Base-by-base conservation (phyloP, 2,329 filamentous ascomycete genomes). In the Epichloe scottii region DNA sequence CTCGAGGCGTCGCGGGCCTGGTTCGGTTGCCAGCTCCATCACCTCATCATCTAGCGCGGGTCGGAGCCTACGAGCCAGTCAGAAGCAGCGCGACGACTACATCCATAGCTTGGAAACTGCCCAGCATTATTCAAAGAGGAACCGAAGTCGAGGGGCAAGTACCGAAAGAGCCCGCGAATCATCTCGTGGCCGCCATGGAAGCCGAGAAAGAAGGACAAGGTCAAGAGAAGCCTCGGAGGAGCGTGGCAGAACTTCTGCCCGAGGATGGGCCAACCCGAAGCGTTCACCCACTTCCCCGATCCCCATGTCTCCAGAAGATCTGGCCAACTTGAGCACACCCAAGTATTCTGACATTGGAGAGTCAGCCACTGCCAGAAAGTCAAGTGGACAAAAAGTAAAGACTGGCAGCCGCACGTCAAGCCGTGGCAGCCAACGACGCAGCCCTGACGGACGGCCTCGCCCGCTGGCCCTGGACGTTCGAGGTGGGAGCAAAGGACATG, bases 271-370 rank as follows among this genome's bases (percentile, higher is more conserved):
- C 55, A 85, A 82, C 61, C 80, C 85, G 17, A 95, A 95, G 68
- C 78, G 87, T 21, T 96, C 91, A 1, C 91, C 91, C 1, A 94
- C 89, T 2, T 96, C 91, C 0, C 91, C 91, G 0, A 78, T 95
- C 2, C 89, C 90, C 3, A 96, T 96, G 90, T 95, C 90, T 3
- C 89, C 89, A 0, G 88, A 95, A 59, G 89, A 96, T 60, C 64
- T 87, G 53, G 79, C 81, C 61, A 83, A 78, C 58, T 66, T 85
- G 47, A 78, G 76, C 55, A 78, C 71, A 1, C 71, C 74, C 1
- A 68, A 61, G 30, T 59, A 60, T 56, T 62, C 48, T 6, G 61
- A 63, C 2, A 55, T 57, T 2, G 63, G 58, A 17, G 74, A 76
- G 19, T 71, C 74, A 4, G 57, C 60, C 41, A 75, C 73, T 0